A percentile compares a stretch with the other conserved stretches of the same genome.
phyloP scores from a whole-genome alignment of 345 rosid genomes.

The Aegle marmelos region DNA sequence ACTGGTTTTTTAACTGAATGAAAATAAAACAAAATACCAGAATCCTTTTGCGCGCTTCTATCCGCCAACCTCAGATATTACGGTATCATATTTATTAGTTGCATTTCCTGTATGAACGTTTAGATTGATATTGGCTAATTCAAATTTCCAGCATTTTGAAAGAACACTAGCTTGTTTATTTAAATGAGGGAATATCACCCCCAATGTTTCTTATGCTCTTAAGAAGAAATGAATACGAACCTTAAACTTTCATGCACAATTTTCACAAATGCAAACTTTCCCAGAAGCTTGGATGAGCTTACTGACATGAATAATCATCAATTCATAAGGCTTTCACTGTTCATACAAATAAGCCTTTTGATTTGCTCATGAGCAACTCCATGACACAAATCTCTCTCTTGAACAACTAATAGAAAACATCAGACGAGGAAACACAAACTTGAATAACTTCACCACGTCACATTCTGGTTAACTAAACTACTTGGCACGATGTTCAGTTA shows the following conservation, averaged over 20 bases:
- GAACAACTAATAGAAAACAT: slow-evolving; percentile 12
- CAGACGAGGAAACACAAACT: slow-evolving; percentile 11
- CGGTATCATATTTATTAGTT: not conserved
- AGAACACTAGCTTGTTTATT: not conserved
- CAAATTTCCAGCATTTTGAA: not conserved
- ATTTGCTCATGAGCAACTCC: not conserved
- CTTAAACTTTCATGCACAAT: not conserved
- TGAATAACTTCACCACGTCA: slow-evolving; percentile 21
- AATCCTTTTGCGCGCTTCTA: not conserved
- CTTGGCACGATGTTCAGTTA: slow-evolving; percentile 12
- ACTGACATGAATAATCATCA: not conserved
- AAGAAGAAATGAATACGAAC: not conserved
- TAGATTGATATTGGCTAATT: not conserved
- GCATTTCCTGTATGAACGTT: not conserved
- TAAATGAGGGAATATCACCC: not conserved
- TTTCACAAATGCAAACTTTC: not conserved
- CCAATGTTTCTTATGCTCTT: not conserved
- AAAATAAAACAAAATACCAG: not conserved
- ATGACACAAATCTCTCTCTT: not conserved
- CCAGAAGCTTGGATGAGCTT: not conserved
- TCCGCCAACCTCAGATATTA: too few species aligned
- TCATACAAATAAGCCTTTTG: not conserved
- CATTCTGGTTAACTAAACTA: slow-evolving; percentile 20
- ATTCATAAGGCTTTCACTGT: not conserved
- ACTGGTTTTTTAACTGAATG: not conserved